phyloP scores from a whole-genome alignment of 495 filamentous ascomycete genomes.

The Talaromyces stipitatus region DNA sequence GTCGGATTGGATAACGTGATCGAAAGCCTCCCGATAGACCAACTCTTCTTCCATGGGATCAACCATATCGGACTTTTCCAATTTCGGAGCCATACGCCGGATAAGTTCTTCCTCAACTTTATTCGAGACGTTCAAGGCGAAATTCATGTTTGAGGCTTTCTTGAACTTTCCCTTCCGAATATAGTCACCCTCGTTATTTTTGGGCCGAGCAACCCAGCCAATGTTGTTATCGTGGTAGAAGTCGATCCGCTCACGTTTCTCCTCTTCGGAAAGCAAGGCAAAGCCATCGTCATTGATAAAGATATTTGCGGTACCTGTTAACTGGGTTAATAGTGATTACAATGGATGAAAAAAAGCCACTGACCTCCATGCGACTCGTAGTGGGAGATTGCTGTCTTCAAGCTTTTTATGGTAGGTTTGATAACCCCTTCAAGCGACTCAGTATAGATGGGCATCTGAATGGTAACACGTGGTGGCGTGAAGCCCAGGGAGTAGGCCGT shows the following conservation, averaged over 20 bases:
- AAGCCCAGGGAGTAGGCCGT: constrained; percentile 7
- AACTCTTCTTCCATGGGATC: constrained; percentile 39
- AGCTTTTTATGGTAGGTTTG: constrained; percentile 50
- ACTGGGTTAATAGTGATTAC: not conserved
- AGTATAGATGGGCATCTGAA: constrained; percentile 72
- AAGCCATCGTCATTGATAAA: constrained; percentile 45
- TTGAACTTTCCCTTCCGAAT: constrained; percentile 61
- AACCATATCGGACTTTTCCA: constrained; percentile 30
- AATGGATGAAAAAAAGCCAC: not conserved
- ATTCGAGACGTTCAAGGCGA: constrained; percentile 50
- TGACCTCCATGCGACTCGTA: constrained; percentile 52
- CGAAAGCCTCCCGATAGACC: constrained; percentile 41
- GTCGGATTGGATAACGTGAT: constrained; percentile 46
- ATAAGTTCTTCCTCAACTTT: constrained; percentile 51
- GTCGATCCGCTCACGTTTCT: constrained; percentile 48
- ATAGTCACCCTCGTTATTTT: constrained; percentile 28
- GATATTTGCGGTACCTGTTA: constrained; percentile 30
- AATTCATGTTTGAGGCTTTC: constrained; percentile 71
- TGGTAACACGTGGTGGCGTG: constrained; percentile 26
- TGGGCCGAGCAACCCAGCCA: constrained; percentile 53
- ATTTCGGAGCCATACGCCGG: constrained; percentile 20
- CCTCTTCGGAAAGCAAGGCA: constrained; percentile 38
- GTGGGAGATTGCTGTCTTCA: constrained; percentile 58
- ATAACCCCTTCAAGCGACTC: constrained; percentile 59
- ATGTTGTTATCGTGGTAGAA: constrained; percentile 60